Percentiles rank a stretch among this genome's conserved stretches.
These are phyloP conservation scores for Cyclotella kingstonii DNA, from an alignment of 108 stramenopile species.

Conservation along the genomic window DNA sequence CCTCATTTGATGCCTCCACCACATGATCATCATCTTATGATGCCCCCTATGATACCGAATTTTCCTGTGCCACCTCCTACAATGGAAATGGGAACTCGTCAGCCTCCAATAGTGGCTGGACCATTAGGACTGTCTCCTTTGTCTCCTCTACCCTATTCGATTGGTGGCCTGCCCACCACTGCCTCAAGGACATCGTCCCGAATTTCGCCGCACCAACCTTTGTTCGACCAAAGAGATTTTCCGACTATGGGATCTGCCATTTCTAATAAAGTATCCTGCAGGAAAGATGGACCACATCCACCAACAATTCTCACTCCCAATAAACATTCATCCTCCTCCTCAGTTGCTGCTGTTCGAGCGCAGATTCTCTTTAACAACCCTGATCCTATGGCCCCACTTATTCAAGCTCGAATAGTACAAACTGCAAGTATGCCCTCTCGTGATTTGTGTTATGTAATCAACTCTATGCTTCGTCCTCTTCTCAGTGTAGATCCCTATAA, in stretches of 20 bases:
- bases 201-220: too few relatives aligned
- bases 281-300: neutral
- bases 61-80: too few relatives aligned
- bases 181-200: too few relatives aligned
- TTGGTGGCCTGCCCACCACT: too few relatives aligned
- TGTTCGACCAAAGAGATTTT: constrained; percentile 25
- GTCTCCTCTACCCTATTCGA: too few relatives aligned
- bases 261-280: too few relatives aligned
- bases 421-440: constrained; percentile 60
- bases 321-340: too few relatives aligned
- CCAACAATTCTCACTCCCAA: neutral
- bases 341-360: neutral
- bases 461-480: constrained; percentile 73
- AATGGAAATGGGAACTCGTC: too few relatives aligned
- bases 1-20: constrained; percentile 17
- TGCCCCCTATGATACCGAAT: constrained; percentile 19
- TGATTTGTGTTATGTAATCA: constrained; percentile 73
- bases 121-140: too few relatives aligned
- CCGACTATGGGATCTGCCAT: constrained; percentile 29
- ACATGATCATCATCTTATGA: too few relatives aligned
- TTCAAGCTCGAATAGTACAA: constrained; percentile 55
- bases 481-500: constrained; percentile 43
- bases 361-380: constrained; percentile 59
- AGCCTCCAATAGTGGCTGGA: too few relatives aligned
- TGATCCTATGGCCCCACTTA: constrained; percentile 61